Percentiles rank a stretch among this genome's conserved stretches.
Evolutionary conservation across 495 filamentous ascomycete species (phyloP).

Genomic region (Aspergillus indologenus): DNA sequence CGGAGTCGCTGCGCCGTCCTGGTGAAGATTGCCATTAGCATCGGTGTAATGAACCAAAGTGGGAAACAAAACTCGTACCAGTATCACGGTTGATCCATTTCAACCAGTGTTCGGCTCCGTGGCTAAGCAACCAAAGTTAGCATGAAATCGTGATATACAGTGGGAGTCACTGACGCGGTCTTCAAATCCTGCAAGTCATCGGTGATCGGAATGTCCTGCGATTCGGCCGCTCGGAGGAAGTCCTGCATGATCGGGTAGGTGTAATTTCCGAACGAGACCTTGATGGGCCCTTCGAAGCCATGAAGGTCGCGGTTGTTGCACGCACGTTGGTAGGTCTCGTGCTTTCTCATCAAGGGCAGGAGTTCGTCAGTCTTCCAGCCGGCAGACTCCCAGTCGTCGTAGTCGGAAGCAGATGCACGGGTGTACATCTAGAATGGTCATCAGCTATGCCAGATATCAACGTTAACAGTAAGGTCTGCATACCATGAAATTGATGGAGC

Average conservation of each 20-base stretch:
- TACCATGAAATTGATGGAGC: conserved; percentile 81
- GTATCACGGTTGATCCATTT: conserved; percentile 72
- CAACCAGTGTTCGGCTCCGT: conserved; percentile 44
- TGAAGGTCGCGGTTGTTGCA: conserved; percentile 74
- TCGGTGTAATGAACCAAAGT: neutral
- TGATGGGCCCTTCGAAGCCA: conserved; percentile 78
- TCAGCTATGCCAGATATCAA: neutral
- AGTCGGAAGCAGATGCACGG: conserved; percentile 74
- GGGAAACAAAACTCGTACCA: conserved; percentile 23
- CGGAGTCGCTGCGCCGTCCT: conserved; percentile 60
- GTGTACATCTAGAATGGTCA: conserved; percentile 71
- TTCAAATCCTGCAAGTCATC: conserved; percentile 68
- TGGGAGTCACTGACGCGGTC: conserved; percentile 47
- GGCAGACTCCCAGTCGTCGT: conserved; percentile 79
- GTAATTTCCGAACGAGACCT: conserved; percentile 80
- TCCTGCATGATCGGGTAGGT: conserved; percentile 71
- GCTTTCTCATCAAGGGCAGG: conserved; percentile 77
- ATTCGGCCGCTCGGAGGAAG: conserved; percentile 75
- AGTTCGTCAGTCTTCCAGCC: conserved; percentile 79
- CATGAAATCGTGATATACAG: neutral
- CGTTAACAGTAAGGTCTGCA: conserved; percentile 8
- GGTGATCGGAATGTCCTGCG: conserved; percentile 68
- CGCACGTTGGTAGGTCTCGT: conserved; percentile 78
- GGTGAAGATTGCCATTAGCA: conserved; percentile 4
- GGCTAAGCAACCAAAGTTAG: conserved; percentile 17